Evolutionary conservation across 2,329 filamentous ascomycete species (phyloP).

Genomic region (Lasiodiplodia hormozganensis): DNA sequence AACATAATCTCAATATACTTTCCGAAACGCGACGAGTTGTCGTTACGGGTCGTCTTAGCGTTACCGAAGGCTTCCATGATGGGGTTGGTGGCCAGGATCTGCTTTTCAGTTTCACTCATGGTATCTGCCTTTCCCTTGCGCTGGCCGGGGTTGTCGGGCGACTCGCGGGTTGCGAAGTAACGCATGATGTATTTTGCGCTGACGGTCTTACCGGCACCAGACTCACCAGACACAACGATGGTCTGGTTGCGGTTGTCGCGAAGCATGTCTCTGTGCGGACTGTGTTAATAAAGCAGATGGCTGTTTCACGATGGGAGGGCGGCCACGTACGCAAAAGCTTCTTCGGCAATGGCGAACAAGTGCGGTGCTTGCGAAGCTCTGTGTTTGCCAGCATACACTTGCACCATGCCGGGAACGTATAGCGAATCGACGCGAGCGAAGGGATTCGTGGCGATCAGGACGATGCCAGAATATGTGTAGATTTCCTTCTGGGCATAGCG

Average conservation of each 20-base stretch:
- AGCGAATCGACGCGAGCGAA: slow-evolving; percentile 97
- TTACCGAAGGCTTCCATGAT: slow-evolving; percentile 99
- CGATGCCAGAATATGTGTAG: slow-evolving; percentile 99
- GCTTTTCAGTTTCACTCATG: slow-evolving; percentile 98
- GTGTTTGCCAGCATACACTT: slow-evolving; percentile 97
- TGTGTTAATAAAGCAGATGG: slow-evolving; percentile 7
- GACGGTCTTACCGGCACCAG: slow-evolving; percentile 97
- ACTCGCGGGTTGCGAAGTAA: slow-evolving; percentile 97
- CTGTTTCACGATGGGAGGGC: not conserved
- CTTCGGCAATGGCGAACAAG: slow-evolving; percentile 97
- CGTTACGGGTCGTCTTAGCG: slow-evolving; percentile 98
- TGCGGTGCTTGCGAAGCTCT: slow-evolving; percentile 96
- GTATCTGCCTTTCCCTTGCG: slow-evolving; percentile 77
- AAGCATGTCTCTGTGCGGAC: slow-evolving; percentile 82
- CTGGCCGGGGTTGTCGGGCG: slow-evolving; percentile 83
- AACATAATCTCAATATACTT: slow-evolving; percentile 99
- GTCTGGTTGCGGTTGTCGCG: slow-evolving; percentile 96
- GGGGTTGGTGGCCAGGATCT: slow-evolving; percentile 96
- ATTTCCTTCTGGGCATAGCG: slow-evolving; percentile 99
- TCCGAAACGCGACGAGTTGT: slow-evolving; percentile 98
- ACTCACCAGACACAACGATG: slow-evolving; percentile 98
- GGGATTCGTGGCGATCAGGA: slow-evolving; percentile 97
- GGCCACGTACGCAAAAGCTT: slow-evolving; percentile 85
- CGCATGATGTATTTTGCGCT: slow-evolving; percentile 99
- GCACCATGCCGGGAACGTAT: slow-evolving; percentile 99